Conservation (phyloP, 352 stramenopile genomes). For the Phytophthora idaei region DNA sequence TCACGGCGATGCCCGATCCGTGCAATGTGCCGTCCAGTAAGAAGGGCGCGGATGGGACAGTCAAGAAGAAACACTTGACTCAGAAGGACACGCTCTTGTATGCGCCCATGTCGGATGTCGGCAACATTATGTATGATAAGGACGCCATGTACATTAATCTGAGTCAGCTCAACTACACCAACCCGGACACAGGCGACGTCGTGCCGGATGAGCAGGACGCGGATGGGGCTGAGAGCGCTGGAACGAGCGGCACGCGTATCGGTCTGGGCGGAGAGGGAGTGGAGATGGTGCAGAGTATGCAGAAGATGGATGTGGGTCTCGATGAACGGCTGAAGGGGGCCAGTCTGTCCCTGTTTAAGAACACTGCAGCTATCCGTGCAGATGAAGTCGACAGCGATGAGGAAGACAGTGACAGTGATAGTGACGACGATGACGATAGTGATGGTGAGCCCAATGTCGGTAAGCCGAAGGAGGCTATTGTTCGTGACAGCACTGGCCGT, state of each 20-base stretch:
- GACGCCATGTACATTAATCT: conserved; percentile 99
- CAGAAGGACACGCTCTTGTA: conserved; percentile 95
- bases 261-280: conserved; percentile 81
- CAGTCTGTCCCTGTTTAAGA: conserved; percentile 96
- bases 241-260: conserved; percentile 37
- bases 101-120: conserved; percentile 93
- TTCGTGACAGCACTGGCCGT: conserved; percentile 70
- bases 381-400: conserved; percentile 81
- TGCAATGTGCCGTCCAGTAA: conserved; percentile 92
- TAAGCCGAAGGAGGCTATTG: conserved; percentile 70
- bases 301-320: conserved; percentile 90
- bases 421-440: conserved; percentile 55
- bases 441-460: conserved; percentile 50
- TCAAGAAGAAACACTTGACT: conserved; percentile 90
- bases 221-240: conserved; percentile 26
- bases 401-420: conserved; percentile 55
- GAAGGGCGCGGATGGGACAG: conserved; percentile 47
- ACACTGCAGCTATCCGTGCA: conserved; percentile 80
- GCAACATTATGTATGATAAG: conserved; percentile 98
- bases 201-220: conserved; percentile 62
- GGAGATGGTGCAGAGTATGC: conserved; percentile 95
- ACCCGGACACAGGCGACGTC: conserved; percentile 85
- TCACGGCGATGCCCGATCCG: conserved; percentile 96
- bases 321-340: conserved; percentile 95
- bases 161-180: conserved; percentile 94